Evolutionary conservation across 371 early-diverging fungal genomes (phyloP).

Genomic region (Phascolomyces articulosus): DNA sequence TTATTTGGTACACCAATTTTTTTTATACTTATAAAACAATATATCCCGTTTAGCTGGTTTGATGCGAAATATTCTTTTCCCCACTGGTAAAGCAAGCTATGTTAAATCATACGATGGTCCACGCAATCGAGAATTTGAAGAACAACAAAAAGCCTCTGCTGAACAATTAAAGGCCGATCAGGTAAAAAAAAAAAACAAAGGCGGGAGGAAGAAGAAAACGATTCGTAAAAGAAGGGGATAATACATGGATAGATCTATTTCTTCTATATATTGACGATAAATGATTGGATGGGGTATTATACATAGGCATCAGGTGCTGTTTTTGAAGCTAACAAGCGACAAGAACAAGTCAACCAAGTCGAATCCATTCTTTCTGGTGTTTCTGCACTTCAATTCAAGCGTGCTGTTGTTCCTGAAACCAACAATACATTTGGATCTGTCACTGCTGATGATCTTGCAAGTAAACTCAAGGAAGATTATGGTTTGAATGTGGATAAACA

Average conservation of each 20-base stretch:
- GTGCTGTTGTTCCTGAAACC: slow-evolving; percentile 47
- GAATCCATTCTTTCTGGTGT: slow-evolving; percentile 3
- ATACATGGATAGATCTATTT: too few relatives aligned
- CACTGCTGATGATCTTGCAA: slow-evolving; percentile 47
- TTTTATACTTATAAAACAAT: background rate
- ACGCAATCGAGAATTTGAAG: slow-evolving; percentile 25
- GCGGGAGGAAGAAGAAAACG: too few relatives aligned
- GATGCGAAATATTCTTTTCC: slow-evolving; percentile 55
- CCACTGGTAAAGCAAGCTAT: slow-evolving; percentile 47
- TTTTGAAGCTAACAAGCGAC: slow-evolving; percentile 1
- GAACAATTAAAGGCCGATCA: slow-evolving; percentile 6
- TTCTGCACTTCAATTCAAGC: slow-evolving; percentile 26
- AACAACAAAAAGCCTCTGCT: slow-evolving; percentile 13
- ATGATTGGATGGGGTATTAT: too few relatives aligned
- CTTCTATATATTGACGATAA: too few relatives aligned
- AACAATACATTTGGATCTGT: slow-evolving; percentile 54
- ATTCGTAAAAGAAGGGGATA: too few relatives aligned
- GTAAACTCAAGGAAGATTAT: slow-evolving; percentile 40
- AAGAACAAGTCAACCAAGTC: slow-evolving; percentile 8
- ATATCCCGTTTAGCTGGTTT: slow-evolving; percentile 38
- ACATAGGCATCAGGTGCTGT: background rate
- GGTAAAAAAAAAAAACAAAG: background rate
- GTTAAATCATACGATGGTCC: slow-evolving; percentile 23
- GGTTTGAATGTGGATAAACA: slow-evolving; percentile 38
- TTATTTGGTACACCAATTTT: too few relatives aligned